Base-by-base conservation (phyloP, 306 rosid genomes). In the Sechiopsis laciniata region DNA sequence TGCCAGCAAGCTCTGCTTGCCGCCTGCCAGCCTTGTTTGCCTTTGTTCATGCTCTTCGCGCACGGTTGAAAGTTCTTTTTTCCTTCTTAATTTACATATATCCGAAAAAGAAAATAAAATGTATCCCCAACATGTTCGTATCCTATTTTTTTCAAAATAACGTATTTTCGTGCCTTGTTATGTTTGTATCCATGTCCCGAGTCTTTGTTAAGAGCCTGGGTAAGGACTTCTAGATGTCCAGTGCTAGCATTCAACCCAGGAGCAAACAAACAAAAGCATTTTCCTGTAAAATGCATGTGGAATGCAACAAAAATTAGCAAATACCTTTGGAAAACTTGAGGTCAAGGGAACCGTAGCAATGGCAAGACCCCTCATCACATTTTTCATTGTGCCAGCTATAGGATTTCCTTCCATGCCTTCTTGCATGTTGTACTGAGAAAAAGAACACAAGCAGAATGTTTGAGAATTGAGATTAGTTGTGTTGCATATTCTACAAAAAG, bases 391-490 rank as follows among this genome's bases (percentile, higher is more conserved):
- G 48, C 58, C 60, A 68, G 89, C 96, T 68, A 58, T 45, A 77
- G 97, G 92, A 85, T 91, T 94, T 76, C 96, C 97, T 89, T 94
- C 99, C 92, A 89, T 55, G 16, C 97, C 99, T 81, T 90, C 96
- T 85, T 85, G 99, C 90, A 86, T 72, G 79, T 94, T 88, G 85
- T 73, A 80, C 99, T 94, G 81, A 72, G 70, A 73, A 83, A 67
- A 73, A 80, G 55, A 13, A 51, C 19, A 3, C 17, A 71, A 3
- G 20, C 61, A 78, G 61, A 57, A 51, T 29, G 65, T 72, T 17
- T 56, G 16, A 55, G 57, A 26, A 73, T 50, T 68, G 22, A 40
- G 10, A 40, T 40, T 40, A 40, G 40, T 15, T 20, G 57, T 68
- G 56, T 68, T 46, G 13, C 5, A 65, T 65, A 42, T 42, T 42